Evolutionary conservation across 306 rosid genomes (phyloP).

Genomic region (Citrullus mucosospermus): DNA sequence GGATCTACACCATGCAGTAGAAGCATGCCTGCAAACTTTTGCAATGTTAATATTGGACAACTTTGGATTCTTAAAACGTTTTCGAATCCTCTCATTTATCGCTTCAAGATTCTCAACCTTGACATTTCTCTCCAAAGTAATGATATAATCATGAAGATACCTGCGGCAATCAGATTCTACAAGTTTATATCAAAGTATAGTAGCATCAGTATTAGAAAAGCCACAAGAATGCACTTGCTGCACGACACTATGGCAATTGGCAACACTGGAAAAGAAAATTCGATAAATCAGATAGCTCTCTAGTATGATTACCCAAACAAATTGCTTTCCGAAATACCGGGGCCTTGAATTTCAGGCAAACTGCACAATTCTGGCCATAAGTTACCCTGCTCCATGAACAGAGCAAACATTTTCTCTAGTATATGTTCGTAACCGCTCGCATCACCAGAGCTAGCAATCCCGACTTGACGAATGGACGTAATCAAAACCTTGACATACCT

Average conservation of each 20-base stretch:
- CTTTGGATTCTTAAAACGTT: slow-evolving; percentile 89
- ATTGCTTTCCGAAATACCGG: slow-evolving; percentile 51
- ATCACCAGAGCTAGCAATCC: slow-evolving; percentile 30
- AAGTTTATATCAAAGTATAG: not conserved
- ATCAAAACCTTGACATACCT: slow-evolving; percentile 61
- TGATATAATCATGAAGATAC: slow-evolving; percentile 70
- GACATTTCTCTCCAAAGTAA: slow-evolving; percentile 55
- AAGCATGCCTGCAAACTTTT: slow-evolving; percentile 81
- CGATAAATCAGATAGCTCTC: not conserved
- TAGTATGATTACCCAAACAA: slow-evolving; percentile 53
- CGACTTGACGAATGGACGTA: slow-evolving; percentile 42
- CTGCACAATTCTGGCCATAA: slow-evolving; percentile 87
- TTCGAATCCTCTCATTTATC: slow-evolving; percentile 86
- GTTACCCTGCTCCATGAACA: slow-evolving; percentile 93
- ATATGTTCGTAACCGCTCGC: slow-evolving; percentile 45
- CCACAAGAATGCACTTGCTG: not conserved
- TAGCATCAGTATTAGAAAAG: not conserved
- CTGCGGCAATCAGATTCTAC: slow-evolving; percentile 25
- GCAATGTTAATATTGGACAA: slow-evolving; percentile 58
- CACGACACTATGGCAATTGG: not conserved
- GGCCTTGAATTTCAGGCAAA: slow-evolving; percentile 65
- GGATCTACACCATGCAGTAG: slow-evolving; percentile 89
- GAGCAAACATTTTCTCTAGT: slow-evolving; percentile 68
- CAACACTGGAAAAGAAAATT: not conserved
- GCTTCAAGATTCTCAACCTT: slow-evolving; percentile 81